Evolutionary conservation across 139 green algal species (phyloP), one percentile per base, ranked within the genome.

Genomic region (Coccomyxa sp.): DNA sequence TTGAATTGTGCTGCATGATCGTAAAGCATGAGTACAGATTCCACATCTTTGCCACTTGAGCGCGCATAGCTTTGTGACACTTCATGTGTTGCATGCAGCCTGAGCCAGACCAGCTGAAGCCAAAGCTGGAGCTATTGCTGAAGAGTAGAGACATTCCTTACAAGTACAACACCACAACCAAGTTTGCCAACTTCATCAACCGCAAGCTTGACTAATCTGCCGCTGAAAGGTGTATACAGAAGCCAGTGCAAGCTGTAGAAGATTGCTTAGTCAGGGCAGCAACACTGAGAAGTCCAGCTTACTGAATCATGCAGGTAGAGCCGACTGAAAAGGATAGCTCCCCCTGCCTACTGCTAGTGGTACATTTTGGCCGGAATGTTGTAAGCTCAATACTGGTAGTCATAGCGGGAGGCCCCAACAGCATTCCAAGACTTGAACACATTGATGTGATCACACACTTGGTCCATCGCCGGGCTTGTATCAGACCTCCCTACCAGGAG

Each of bases 341-440:
- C n/a, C n/a, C n/a, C n/a, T n/a, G n/a, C n/a, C n/a, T n/a, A n/a
- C n/a, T n/a, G n/a, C n/a, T n/a, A n/a, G n/a, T n/a, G n/a, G n/a
- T n/a, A n/a, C n/a, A n/a, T n/a, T n/a, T n/a, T n/a, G n/a, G n/a
- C n/a, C n/a, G n/a, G n/a, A n/a, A n/a, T n/a, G n/a, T n/a, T n/a
- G n/a, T n/a, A n/a, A n/a, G n/a, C n/a, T n/a, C n/a, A n/a, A n/a
- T n/a, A n/a, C n/a, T n/a, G n/a, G n/a, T n/a, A 64, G 27, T 64
- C 50, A 64, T 64, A 64, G 50, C 50, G 50, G 1, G 50, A 64
- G 50, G 18, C 50, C 18, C 50, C 50, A 22, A 96, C 94, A 37
- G 84, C 89, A n/a, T 68, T 91, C 94, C 94, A 98, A 41, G 78
- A 89, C 79, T 93, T 93, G 85, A 98, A 98, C 6, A 93, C 77